phyloP scores from a whole-genome alignment of 371 early-diverging fungal genomes.

The Zancudomyces culisetae region DNA sequence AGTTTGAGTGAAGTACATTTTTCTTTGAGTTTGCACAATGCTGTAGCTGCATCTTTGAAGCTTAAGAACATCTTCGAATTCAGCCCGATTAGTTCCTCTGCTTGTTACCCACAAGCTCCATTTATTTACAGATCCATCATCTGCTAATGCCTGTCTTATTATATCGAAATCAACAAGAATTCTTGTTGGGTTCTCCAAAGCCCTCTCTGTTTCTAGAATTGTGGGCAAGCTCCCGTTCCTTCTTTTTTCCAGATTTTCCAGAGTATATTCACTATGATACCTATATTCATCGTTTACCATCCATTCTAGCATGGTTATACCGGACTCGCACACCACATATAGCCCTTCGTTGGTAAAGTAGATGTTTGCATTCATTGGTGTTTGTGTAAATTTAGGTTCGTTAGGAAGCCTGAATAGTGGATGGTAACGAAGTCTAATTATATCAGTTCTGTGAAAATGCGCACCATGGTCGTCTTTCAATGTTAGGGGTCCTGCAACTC shows the following conservation, averaged over 20 bases:
- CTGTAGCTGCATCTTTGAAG: background rate
- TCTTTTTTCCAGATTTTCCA: conserved; percentile 17
- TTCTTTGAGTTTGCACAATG: background rate
- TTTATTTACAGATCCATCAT: background rate
- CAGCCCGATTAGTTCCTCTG: background rate
- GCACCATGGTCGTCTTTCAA: conserved; percentile 34
- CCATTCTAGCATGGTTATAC: conserved; percentile 33
- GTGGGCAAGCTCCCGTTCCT: conserved; percentile 5
- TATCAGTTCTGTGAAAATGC: conserved; percentile 41
- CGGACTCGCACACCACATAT: conserved; percentile 24
- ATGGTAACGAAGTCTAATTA: conserved; percentile 39
- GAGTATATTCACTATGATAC: conserved; percentile 31
- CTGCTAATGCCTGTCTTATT: background rate
- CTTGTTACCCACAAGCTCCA: background rate
- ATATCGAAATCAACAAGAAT: background rate
- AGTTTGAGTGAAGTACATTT: background rate
- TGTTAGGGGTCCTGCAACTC: conserved; percentile 23
- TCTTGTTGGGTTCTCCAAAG: background rate
- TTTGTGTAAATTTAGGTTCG: conserved; percentile 15
- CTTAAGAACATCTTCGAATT: background rate
- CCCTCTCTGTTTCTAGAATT: background rate
- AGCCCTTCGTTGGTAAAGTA: conserved; percentile 19
- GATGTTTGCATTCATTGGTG: conserved; percentile 5
- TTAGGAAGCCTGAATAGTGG: conserved; percentile 32
- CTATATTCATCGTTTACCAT: conserved; percentile 29